Conservation (phyloP, 352 stramenopile genomes). For the Aphanomyces cochlioides region DNA sequence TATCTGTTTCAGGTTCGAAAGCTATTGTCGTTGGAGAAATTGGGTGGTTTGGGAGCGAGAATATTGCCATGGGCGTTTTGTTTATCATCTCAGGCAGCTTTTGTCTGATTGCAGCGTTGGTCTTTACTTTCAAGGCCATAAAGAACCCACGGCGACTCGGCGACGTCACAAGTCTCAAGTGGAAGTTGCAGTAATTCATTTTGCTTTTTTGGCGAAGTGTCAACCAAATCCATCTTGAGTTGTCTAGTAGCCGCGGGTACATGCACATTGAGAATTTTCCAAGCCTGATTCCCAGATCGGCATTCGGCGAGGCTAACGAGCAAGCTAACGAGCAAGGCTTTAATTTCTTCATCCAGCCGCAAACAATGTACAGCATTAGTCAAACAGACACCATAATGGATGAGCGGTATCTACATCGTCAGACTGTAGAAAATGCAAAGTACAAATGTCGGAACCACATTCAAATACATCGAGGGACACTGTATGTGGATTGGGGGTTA, state of each 20-base stretch:
- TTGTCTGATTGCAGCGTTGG: conserved; percentile 45
- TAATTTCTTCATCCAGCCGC: too few species aligned
- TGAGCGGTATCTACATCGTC: too few species aligned
- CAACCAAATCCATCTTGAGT: background rate
- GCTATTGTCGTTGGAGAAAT: conserved; percentile 61
- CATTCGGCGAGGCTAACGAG: too few species aligned
- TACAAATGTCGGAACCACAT: too few species aligned
- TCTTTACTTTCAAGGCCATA: conserved; percentile 51
- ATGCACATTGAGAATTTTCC: background rate
- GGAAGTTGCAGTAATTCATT: conserved; percentile 42
- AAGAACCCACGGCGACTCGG: conserved; percentile 47
- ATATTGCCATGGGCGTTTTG: conserved; percentile 48
- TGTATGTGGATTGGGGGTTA: background rate
- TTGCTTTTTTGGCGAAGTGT: background rate
- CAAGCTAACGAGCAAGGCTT: too few species aligned
- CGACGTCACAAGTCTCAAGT: conserved; percentile 48
- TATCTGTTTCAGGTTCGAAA: conserved; percentile 57
- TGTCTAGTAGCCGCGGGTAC: background rate
- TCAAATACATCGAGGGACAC: too few species aligned
- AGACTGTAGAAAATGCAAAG: too few species aligned
- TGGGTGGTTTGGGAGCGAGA: conserved; percentile 65
- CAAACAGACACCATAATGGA: too few species aligned
- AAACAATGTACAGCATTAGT: too few species aligned
- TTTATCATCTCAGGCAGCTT: conserved; percentile 55
- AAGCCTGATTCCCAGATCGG: background rate